A percentile compares a stretch with the other conserved stretches of the same genome.
Conservation (phyloP, 2,329 filamentous ascomycete species). For the Albophoma yamanashiensis region DNA sequence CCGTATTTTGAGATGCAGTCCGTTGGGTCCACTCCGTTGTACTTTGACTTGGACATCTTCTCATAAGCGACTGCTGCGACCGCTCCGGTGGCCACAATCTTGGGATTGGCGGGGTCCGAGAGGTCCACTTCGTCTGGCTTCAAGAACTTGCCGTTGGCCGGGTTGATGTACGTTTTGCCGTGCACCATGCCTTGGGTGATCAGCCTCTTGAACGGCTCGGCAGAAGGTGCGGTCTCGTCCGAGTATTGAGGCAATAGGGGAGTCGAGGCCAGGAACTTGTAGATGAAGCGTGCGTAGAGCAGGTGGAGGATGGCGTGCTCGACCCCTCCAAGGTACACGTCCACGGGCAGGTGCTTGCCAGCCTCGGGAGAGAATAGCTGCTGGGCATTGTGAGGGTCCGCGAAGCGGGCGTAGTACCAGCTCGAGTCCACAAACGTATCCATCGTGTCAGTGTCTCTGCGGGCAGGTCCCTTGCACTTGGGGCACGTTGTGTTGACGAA, state of each 20-base stretch:
- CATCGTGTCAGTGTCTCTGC: conserved; percentile 88
- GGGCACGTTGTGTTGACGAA: conserved; percentile 73
- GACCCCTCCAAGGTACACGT: conserved; percentile 81
- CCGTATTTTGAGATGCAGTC: conserved; percentile 64
- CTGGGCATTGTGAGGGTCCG: conserved; percentile 55
- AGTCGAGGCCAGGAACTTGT: conserved; percentile 66
- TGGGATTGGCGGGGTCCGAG: conserved; percentile 41
- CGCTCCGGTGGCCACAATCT: conserved; percentile 50
- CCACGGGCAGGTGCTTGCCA: conserved; percentile 58
- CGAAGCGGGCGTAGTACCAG: conserved; percentile 82
- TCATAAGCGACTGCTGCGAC: conserved; percentile 58
- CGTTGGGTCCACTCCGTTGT: conserved; percentile 80
- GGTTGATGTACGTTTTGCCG: conserved; percentile 71
- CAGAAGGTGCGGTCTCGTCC: conserved; percentile 22
- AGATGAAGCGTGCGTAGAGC: conserved; percentile 81
- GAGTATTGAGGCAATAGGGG: conserved; percentile 30
- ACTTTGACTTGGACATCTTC: conserved; percentile 94
- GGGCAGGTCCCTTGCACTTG: conserved; percentile 57
- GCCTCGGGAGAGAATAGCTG: conserved; percentile 51
- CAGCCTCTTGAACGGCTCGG: conserved; percentile 73
- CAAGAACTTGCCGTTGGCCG: conserved; percentile 64
- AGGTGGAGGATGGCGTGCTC: conserved; percentile 88
- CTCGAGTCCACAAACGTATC: conserved; percentile 94
- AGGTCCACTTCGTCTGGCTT: conserved; percentile 65
- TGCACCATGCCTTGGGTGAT: conserved; percentile 92